phyloP scores from a whole-genome alignment of 116 monocot genomes.

The Zostera marina region DNA sequence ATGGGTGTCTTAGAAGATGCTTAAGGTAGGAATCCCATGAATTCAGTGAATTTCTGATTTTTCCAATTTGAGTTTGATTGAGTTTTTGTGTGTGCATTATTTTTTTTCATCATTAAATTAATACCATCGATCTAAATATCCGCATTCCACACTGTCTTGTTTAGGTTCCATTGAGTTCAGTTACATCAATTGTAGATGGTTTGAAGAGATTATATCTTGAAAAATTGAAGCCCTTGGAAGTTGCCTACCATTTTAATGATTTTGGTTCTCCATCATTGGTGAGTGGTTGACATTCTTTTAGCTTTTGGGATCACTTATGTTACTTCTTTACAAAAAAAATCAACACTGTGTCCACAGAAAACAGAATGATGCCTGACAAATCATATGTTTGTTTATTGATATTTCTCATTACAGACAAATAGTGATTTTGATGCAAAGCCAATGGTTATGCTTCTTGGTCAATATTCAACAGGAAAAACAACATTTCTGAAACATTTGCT shows the following conservation, averaged over 20 bases:
- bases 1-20: too few relatives aligned
- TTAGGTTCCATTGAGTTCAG: constrained; percentile 65
- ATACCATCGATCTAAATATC: background rate
- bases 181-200: constrained; percentile 92
- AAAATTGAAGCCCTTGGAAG: constrained; percentile 91
- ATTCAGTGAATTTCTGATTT: too few relatives aligned
- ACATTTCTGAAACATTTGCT: constrained; percentile 90
- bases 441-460: constrained; percentile 98
- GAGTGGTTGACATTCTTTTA: constrained; percentile 1
- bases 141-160: background rate
- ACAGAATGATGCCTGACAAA: background rate
- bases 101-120: background rate
- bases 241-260: constrained; percentile 73
- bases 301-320: too few relatives aligned
- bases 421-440: constrained; percentile 96
- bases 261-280: constrained; percentile 91
- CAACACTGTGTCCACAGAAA: too few relatives aligned
- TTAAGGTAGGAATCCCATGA: too few relatives aligned
- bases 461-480: constrained; percentile 97
- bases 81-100: too few relatives aligned
- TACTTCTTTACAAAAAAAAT: too few relatives aligned
- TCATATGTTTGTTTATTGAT: background rate
- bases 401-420: constrained; percentile 34
- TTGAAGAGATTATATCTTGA: constrained; percentile 83
- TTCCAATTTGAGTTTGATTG: too few relatives aligned